Conservation (phyloP, 1,139 yeast genomes). For the Magnusiomyces tetraspermus region DNA sequence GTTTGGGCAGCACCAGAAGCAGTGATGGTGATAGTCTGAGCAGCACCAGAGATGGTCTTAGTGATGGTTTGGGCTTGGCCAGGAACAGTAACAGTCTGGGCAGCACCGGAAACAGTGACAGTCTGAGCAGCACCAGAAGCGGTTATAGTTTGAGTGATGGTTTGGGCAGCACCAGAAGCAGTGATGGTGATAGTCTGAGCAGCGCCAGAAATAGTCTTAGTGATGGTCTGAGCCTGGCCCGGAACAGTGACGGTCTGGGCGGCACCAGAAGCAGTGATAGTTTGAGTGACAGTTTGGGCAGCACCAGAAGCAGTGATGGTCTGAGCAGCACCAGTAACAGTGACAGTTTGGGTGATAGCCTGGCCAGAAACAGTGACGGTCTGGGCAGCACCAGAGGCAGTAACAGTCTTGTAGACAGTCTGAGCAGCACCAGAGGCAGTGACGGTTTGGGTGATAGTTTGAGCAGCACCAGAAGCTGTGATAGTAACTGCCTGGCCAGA, state of each 20-base stretch:
- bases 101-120: slow-evolving; percentile 10
- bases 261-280: neutral
- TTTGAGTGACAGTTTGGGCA: slow-evolving; percentile 3
- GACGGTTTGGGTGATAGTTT: slow-evolving; percentile 15
- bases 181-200: neutral
- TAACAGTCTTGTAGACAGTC: slow-evolving; percentile 7
- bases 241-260: slow-evolving; percentile 2
- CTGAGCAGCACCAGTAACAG: neutral
- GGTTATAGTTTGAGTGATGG: neutral
- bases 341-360: neutral
- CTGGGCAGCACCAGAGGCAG: slow-evolving; percentile 12
- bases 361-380: slow-evolving; percentile 7
- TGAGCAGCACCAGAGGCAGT: slow-evolving; percentile 10
- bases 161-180: slow-evolving; percentile 3
- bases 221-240: slow-evolving; percentile 4
- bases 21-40: slow-evolving; percentile 1
- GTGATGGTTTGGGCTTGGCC: slow-evolving; percentile 3
- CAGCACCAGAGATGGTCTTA: neutral
- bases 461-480: slow-evolving; percentile 13
- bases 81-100: slow-evolving; percentile 3
- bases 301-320: slow-evolving; percentile 10
- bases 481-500: slow-evolving; percentile 14
- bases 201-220: neutral
- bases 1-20: neutral
- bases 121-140: slow-evolving; percentile 4